A percentile compares a stretch with the other conserved stretches of the same genome.
phyloP scores from a whole-genome alignment of 371 early-diverging fungal species.

The Syncephalastrum monosporum region DNA sequence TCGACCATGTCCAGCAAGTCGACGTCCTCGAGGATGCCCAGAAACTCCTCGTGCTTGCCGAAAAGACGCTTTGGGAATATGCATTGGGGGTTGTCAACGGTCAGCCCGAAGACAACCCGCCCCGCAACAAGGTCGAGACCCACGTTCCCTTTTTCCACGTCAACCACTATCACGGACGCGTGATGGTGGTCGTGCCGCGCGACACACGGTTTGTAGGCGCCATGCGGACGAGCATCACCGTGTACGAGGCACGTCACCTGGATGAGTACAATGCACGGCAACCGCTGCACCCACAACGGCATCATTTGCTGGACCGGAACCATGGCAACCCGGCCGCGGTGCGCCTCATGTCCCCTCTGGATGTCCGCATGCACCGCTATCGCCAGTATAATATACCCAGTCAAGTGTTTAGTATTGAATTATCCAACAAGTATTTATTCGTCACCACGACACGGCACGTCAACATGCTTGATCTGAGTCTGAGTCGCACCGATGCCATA shows the following conservation, averaged over 20 bases:
- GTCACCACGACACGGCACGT: constrained; percentile 35
- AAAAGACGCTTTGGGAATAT: constrained; percentile 39
- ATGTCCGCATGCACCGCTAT: constrained; percentile 6
- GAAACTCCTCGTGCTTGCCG: constrained; percentile 36
- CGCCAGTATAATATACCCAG: constrained; percentile 24
- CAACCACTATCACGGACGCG: constrained; percentile 27
- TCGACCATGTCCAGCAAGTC: constrained; percentile 37
- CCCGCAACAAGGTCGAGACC: constrained; percentile 17
- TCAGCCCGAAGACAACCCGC: constrained; percentile 18
- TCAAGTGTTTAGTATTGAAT: constrained; percentile 45
- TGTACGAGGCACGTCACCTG: constrained; percentile 24
- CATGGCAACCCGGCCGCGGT: no score
- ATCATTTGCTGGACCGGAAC: no score
- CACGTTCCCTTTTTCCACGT: constrained; percentile 41
- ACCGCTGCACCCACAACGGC: neutral
- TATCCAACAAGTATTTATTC: constrained; percentile 28
- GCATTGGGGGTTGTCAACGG: constrained; percentile 33
- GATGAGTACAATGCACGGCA: constrained; percentile 13
- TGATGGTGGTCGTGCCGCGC: constrained; percentile 36
- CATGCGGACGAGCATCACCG: constrained; percentile 24
- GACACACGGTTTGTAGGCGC: constrained; percentile 1
- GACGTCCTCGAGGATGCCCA: constrained; percentile 37
- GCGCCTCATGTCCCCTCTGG: constrained; percentile 6
- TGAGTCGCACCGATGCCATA: constrained; percentile 17
- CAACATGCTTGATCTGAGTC: constrained; percentile 31